Base-by-base conservation (phyloP, 306 rosid genomes). In the Casuarina equisetifolia region DNA sequence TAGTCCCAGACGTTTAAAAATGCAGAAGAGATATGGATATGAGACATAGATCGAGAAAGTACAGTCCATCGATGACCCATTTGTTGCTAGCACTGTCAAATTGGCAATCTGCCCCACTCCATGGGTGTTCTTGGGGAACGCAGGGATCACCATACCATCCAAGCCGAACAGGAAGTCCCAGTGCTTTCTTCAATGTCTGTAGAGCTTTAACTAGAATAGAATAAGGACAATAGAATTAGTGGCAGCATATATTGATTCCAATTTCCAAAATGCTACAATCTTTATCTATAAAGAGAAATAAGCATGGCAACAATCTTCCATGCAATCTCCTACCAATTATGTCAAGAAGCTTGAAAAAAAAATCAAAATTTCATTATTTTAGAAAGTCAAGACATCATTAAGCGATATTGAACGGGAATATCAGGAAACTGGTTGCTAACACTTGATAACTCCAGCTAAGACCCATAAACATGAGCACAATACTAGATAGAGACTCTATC, bases 131-230 rank as follows among this genome's bases (percentile, higher is more conserved):
- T 76, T 91, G 96, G 72, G 99, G 99, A 82, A 91, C 97, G 57
- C 99, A 96, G 5, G 98, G 99, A 96, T 96, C 99, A 54, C 99
- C 99, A 50, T 96, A 92, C 99, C 99, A 96, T 62, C 99, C 98
- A 74, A 96, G 83, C 75, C 98, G 91, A 61, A 86, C 84, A 59
- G 99, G 99, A 75, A 96, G 98, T 42, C 90, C 96, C 91, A 96
- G 83, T 52, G 96, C 82, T 82, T 45, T 81, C 92, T 92, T 96
- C 85, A 91, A 77, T 66, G 79, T 69, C 78, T 84, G 97, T 80
- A 92, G 83, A 74, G 96, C 98, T 85, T n/a, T 79, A 82, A 96
- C 99, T 91, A 89, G 76, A 90, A 80, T 71, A 62, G 80, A 76
- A 84, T 74, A 72, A 67, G 15, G 46, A 11, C 42, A 61, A 38